Conservation (phyloP, 2,329 filamentous ascomycete species). For the Cytospora piceae region DNA sequence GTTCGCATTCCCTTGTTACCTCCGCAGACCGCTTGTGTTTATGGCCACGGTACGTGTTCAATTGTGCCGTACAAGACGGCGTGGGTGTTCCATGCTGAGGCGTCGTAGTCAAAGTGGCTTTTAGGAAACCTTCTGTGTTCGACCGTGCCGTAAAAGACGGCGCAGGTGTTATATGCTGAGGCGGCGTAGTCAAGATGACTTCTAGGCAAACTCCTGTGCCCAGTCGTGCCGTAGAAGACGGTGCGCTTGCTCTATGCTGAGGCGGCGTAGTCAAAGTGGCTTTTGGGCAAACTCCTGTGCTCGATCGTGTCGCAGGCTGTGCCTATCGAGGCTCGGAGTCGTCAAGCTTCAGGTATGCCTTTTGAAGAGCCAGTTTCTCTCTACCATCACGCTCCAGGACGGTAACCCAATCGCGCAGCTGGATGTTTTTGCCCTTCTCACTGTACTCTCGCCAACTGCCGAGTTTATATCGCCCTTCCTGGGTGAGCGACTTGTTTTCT, state of each 20-base stretch:
- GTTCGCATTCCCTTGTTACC: neutral
- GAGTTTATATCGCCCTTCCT: constrained; percentile 63
- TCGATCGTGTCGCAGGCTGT: neutral
- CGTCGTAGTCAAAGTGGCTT: neutral
- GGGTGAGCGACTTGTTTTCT: constrained; percentile 52
- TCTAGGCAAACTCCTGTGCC: no score
- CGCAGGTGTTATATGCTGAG: no score
- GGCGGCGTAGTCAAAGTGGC: neutral
- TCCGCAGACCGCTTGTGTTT: neutral
- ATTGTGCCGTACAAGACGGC: neutral
- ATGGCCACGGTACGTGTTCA: neutral
- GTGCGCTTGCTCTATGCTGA: neutral
- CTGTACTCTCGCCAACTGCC: constrained; percentile 81
- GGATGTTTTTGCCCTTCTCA: constrained; percentile 76
- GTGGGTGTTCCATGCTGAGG: neutral
- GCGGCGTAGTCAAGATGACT: no score
- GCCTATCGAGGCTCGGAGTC: constrained; percentile 48
- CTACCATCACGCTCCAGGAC: constrained; percentile 79
- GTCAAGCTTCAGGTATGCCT: constrained; percentile 59
- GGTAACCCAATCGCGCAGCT: constrained; percentile 80
- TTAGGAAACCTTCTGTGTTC: neutral
- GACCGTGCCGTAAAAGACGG: no score
- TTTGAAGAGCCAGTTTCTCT: constrained; percentile 65
- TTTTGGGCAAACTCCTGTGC: neutral
- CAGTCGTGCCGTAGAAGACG: neutral